A percentile compares a stretch with the other conserved stretches of the same genome.
Evolutionary conservation across 441 rosid genomes (phyloP).

Genomic region (Syzygium syzygioides): DNA sequence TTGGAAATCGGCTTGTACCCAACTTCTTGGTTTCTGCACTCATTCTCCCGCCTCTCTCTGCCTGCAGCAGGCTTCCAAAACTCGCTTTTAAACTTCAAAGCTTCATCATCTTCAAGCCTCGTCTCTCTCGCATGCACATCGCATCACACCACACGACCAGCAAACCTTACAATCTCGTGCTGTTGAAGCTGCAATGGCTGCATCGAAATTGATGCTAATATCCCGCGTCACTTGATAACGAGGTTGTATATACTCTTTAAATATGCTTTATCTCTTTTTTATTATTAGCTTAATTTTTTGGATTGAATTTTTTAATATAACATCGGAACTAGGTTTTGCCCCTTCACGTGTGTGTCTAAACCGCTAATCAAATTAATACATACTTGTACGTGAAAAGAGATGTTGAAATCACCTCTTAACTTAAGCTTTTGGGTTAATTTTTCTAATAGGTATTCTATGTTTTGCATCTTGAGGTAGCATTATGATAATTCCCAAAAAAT

Average conservation of each 20-base stretch:
- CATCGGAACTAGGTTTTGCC: neutral
- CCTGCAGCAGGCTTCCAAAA: neutral
- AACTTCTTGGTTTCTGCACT: neutral
- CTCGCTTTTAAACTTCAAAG: neutral
- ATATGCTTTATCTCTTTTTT: neutral
- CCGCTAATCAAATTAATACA: neutral
- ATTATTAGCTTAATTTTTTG: too few relatives aligned
- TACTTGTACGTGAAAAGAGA: neutral
- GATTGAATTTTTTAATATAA: too few relatives aligned
- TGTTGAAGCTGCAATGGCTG: neutral
- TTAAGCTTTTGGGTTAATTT: neutral
- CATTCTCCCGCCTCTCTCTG: neutral
- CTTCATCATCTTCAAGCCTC: neutral
- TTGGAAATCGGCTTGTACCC: neutral
- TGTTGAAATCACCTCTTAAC: neutral
- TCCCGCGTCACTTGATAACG: neutral
- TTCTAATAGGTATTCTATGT: neutral
- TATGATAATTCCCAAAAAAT: neutral
- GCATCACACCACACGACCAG: neutral
- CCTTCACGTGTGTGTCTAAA: rapidly evolving
- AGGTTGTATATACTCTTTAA: neutral
- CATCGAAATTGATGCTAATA: neutral
- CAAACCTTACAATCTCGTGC: neutral
- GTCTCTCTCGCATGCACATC: neutral
- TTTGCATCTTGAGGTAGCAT: neutral